These are phyloP conservation scores for Nadsonia starkeyi-henricii DNA, from an alignment of 1,139 yeast species.

Conservation along the genomic window DNA sequence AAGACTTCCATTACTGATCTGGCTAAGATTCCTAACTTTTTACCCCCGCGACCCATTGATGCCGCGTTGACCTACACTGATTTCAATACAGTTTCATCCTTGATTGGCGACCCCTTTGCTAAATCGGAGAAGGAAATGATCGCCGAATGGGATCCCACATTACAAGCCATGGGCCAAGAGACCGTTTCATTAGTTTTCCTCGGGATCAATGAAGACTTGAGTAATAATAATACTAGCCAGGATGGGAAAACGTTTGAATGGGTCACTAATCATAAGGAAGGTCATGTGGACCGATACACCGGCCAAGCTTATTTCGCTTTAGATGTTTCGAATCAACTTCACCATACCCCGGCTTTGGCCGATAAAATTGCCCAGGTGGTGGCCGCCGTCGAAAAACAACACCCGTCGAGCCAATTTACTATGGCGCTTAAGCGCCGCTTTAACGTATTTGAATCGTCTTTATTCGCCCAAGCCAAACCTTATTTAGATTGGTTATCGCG, in stretches of 20 bases:
- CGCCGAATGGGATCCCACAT: constrained; percentile 20
- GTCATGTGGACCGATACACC: constrained; percentile 31
- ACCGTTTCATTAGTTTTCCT: constrained; percentile 41
- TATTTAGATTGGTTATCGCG: constrained; percentile 74
- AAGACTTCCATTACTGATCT: constrained; percentile 3
- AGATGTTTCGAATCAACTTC: constrained; percentile 34
- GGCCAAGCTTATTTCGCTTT: constrained; percentile 73
- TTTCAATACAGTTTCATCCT: constrained; percentile 14
- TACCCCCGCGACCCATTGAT: constrained; percentile 2
- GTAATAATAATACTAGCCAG: constrained; percentile 10
- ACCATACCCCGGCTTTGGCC: constrained; percentile 10
- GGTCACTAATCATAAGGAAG: constrained; percentile 1
- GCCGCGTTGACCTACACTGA: constrained; percentile 11
- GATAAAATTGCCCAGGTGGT: constrained; percentile 7
- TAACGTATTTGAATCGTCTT: constrained; percentile 33
- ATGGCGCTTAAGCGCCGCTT: constrained; percentile 11
- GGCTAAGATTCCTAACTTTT: constrained; percentile 5
- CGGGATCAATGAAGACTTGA: constrained; percentile 51
- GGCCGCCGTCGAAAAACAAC: constrained; percentile 1
- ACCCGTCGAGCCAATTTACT: constrained; percentile 4
- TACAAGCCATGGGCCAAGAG: constrained; percentile 26
- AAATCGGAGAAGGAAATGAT: constrained; percentile 17
- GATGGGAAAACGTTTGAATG: constrained; percentile 4
- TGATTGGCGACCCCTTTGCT: constrained; percentile 23
- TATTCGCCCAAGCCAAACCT: constrained; percentile 72